These are phyloP conservation scores for Kondoa malvinella DNA, from an alignment of 768 basidiomycete species.

Conservation along the genomic window DNA sequence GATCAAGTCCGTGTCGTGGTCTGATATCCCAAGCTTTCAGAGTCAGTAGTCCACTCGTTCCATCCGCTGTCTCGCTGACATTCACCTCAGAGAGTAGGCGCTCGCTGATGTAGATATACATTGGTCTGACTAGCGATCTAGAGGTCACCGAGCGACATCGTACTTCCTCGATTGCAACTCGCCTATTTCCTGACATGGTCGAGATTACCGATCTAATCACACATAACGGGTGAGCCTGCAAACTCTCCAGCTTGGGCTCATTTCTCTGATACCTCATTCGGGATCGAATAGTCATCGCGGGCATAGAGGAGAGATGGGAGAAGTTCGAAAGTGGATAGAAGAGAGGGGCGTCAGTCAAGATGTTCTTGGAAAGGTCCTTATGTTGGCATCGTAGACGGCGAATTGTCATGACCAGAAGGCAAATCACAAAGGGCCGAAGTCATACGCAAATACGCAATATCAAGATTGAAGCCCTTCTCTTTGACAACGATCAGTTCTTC, in stretches of 20 bases:
- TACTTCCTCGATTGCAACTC: not conserved
- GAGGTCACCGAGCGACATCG: not conserved
- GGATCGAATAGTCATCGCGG: not conserved
- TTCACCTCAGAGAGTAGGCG: not conserved
- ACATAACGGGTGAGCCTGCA: not conserved
- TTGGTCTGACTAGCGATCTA: not conserved
- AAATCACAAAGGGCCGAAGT: too few relatives aligned
- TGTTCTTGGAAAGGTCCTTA: not conserved
- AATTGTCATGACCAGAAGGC: too few relatives aligned
- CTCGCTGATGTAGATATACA: not conserved
- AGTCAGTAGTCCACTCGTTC: not conserved
- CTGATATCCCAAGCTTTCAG: not conserved
- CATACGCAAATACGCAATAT: too few relatives aligned
- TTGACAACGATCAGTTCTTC: too few relatives aligned
- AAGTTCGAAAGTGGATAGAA: not conserved
- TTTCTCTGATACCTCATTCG: not conserved
- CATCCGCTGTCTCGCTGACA: not conserved
- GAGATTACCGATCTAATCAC: not conserved
- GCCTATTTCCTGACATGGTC: not conserved
- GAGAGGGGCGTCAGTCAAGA: not conserved
- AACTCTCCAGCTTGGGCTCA: not conserved
- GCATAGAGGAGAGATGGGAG: not conserved
- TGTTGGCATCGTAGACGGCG: too few relatives aligned
- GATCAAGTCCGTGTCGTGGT: not conserved
- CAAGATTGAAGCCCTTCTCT: too few relatives aligned